A percentile compares a stretch with the other conserved stretches of the same genome.
Evolutionary conservation across 257 asterid genomes (phyloP).

Genomic region (Cinchona pubescens): DNA sequence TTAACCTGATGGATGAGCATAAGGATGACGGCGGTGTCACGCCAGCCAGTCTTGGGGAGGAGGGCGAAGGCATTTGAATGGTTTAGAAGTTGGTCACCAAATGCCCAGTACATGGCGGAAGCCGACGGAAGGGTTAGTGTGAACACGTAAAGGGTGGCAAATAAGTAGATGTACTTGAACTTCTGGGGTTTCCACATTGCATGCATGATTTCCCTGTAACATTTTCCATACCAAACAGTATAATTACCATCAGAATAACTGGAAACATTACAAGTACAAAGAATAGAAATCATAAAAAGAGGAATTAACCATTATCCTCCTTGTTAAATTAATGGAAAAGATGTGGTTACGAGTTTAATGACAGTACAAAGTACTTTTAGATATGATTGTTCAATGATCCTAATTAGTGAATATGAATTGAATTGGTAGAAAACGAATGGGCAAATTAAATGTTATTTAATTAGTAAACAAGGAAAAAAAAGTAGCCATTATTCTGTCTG

Average conservation of each 20-base stretch:
- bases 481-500: conserved; percentile 40
- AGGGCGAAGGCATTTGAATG: conserved; percentile 88
- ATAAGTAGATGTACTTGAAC: conserved; percentile 81
- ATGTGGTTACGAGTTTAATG: not conserved
- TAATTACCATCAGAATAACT: too few species aligned
- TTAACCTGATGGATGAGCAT: conserved; percentile 97
- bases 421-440: not conserved
- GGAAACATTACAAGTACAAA: not conserved
- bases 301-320: too few species aligned
- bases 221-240: not conserved
- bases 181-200: conserved; percentile 99
- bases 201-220: conserved; percentile 80
- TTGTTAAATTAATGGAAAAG: not conserved
- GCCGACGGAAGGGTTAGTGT: conserved; percentile 90
- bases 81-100: conserved; percentile 75
- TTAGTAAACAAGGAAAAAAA: conserved; percentile 25
- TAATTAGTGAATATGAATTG: not conserved
- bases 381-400: not conserved
- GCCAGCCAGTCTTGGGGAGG: conserved; percentile 65
- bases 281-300: not conserved
- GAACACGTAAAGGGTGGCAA: conserved; percentile 83
- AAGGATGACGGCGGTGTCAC: conserved; percentile 82
- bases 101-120: conserved; percentile 91
- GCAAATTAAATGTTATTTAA: conserved; percentile 14
- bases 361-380: not conserved